Base-by-base conservation (phyloP, 371 early-diverging fungal species). In the Rhizopus sp. region DNA sequence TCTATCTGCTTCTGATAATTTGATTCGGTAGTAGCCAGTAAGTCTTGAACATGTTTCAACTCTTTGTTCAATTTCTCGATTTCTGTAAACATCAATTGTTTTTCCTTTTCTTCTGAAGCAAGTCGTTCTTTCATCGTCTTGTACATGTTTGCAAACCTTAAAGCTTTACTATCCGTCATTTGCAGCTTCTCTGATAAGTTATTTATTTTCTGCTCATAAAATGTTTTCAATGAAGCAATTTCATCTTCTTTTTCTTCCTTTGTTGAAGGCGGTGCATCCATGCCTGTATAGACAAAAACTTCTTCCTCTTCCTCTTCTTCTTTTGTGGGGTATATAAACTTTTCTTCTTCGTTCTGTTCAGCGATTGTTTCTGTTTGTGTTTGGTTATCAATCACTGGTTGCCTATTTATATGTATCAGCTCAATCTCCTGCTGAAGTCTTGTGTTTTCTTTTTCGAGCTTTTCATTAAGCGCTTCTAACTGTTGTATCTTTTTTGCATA, bases 131-230 rank as follows among this genome's bases (percentile, higher is more conserved):
- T 75, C 1, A 68, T 48, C 1, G 62, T 57, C 31, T 69, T 58
- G 30, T 68, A 72, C 57, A 70, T 59, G 44, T 62, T 57, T 3
- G 70, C 59, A 57, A 57, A 75, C 47, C 73, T 62, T 10, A 66
- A 49, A 0, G 70, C 76, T 63, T 70, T 75, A 59, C 72, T 70
- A 34, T 75, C 79, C 15, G 69, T 70, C 44, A 66, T 32, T 67
- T 75, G 72, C 4, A 79, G 48, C 68, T 74, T 73, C 54, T 70
- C 72, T n/a, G 64, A 68, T 39, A 77, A 42, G 9, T 62, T 57
- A 5, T 44, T 41, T 8, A 72, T 15, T 23, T 72, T 63, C 4
- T 46, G 62, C 39, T 44, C 56, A 5, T 42, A 40, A 7, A 52
- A 23, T 9, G 50, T 17, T 35, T 44, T 16, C 15, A 51, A 32